Evolutionary conservation across 441 rosid genomes (phyloP).

Genomic region (Populus hybrid): DNA sequence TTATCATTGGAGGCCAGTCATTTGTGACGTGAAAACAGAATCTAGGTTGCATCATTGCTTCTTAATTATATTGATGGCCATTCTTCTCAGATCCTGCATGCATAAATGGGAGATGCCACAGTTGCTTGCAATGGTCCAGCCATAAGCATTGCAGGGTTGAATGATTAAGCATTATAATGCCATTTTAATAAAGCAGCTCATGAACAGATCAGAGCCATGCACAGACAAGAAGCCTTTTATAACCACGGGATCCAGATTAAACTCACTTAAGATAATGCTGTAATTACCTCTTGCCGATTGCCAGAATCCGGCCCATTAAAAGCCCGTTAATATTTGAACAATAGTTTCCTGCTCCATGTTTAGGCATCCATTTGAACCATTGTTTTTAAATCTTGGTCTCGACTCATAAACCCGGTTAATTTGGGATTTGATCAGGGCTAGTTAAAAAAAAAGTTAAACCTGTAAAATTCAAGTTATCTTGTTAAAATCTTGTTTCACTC

Average conservation of each 20-base stretch:
- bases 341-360: background rate
- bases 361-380: background rate
- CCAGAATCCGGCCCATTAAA: too few relatives aligned
- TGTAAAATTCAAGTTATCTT: too few relatives aligned
- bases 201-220: too few relatives aligned
- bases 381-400: background rate
- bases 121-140: too few relatives aligned
- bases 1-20: constrained; percentile 1
- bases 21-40: background rate
- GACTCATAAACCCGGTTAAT: too few relatives aligned
- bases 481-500: background rate
- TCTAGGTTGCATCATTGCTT: constrained; percentile 5
- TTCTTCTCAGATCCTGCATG: background rate
- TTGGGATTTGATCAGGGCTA: too few relatives aligned
- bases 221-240: too few relatives aligned
- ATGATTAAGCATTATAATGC: background rate
- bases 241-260: too few relatives aligned
- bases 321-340: background rate
- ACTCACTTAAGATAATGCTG: too few relatives aligned
- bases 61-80: background rate
- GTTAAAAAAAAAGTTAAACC: too few relatives aligned
- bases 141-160: background rate
- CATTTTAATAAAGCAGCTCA: too few relatives aligned
- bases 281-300: too few relatives aligned
- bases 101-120: background rate